Evolutionary conservation across 768 basidiomycete genomes (phyloP).

Genomic region (Tephrocybe sp.): DNA sequence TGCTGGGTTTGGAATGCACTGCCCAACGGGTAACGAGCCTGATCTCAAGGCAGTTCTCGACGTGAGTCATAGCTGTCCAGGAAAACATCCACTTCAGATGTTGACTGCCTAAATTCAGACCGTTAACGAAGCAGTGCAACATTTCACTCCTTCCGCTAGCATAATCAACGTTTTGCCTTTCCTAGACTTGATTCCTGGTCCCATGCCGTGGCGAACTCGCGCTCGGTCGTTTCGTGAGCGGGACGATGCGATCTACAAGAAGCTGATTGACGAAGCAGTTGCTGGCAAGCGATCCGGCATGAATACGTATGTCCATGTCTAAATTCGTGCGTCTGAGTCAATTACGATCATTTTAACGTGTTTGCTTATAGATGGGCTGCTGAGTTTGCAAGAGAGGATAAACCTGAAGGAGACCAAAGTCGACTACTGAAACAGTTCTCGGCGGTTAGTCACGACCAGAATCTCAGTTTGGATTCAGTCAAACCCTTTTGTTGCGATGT

Average conservation of each 20-base stretch:
- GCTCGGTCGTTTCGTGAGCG: not conserved
- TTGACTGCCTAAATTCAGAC: not conserved
- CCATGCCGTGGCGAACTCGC: not conserved
- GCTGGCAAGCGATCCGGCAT: not conserved
- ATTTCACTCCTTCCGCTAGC: not conserved
- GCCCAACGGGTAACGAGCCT: not conserved
- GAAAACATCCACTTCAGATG: not conserved
- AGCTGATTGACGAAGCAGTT: not conserved
- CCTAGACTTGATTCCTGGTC: not conserved
- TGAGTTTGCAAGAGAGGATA: too few relatives aligned
- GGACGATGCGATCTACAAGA: not conserved
- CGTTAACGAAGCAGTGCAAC: not conserved
- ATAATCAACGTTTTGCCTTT: not conserved
- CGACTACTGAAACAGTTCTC: too few relatives aligned
- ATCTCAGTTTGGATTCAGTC: too few relatives aligned
- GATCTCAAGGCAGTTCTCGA: not conserved
- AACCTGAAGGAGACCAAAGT: too few relatives aligned
- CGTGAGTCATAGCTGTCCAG: not conserved
- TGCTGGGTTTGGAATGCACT: not conserved
- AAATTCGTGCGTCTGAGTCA: too few relatives aligned
- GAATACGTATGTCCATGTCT: not conserved
- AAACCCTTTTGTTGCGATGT: too few relatives aligned
- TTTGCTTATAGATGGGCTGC: too few relatives aligned
- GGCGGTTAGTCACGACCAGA: too few relatives aligned
- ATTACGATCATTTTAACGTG: too few relatives aligned